Evolutionary conservation across 2,329 filamentous ascomycete genomes (phyloP), one percentile per base, ranked within the genome.

Genomic region (Epichloe baconii): DNA sequence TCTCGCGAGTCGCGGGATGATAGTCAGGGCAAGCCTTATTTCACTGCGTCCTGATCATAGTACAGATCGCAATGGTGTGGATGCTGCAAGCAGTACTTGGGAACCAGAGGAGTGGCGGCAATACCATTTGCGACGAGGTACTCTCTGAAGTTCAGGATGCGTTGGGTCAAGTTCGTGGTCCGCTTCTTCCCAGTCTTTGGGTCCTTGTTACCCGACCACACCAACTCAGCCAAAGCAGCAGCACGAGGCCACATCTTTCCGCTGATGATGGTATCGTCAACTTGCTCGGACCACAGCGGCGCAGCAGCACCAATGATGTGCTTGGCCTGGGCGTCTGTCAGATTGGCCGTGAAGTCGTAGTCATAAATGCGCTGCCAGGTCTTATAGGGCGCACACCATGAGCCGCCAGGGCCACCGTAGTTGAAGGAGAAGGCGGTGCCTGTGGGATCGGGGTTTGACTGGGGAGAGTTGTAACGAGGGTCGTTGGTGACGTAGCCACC

Each of bases 331-430:
- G 61, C 55, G 0, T 63, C 64, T 1, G 73, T 74, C 7, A 79
- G 68, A 55, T 71, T 72, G 44, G 61, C 54, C 0, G 74, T 74
- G 59, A 79, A 78, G 64, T 79, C 76, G 60, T 72, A 79, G 67
- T 77, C 68, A 64, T 79, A 79, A 63, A 79, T 78, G 47, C 76
- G 75, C 61, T 79, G 76, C 75, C 75, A 79, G 19, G 74, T 77
- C 62, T 79, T 79, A 68, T 78, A 79, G 0, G 76, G 76, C 0
- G 70, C 72, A 58, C 76, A 79, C 76, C 76, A 79, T n/a, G 72
- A 76, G 17, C 76, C 76, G 40, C 76, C 76, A 21, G 51, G 55
- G 44, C 71, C 76, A n/a, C 67, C 67, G 59, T 73, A 79, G 68
- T 79, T 79, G 70, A 78, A 78, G 58, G 67, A 76, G 4, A 68